A percentile compares a stretch with the other conserved stretches of the same genome.
These are phyloP conservation scores for Metarhizium brunneum DNA, from an alignment of 2,329 filamentous ascomycete species.

Conservation along the genomic window DNA sequence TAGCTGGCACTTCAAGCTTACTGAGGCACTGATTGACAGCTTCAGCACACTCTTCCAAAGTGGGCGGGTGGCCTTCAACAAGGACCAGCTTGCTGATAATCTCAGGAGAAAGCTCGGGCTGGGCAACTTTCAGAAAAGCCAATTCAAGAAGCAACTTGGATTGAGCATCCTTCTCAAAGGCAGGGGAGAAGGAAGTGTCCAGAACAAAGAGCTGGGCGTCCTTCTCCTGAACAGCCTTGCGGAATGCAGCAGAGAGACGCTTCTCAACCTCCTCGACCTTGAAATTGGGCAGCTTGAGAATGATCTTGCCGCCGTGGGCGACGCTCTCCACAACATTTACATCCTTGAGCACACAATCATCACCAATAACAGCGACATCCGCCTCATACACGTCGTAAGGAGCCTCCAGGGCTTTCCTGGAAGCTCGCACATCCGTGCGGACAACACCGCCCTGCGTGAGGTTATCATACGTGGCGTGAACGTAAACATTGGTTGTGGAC, in stretches of 20 bases:
- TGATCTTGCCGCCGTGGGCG: slow-evolving; percentile 60
- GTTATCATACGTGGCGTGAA: slow-evolving; percentile 56
- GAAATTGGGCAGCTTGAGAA: slow-evolving; percentile 67
- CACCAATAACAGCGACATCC: slow-evolving; percentile 68
- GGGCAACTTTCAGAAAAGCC: slow-evolving; percentile 71
- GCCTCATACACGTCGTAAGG: slow-evolving; percentile 74
- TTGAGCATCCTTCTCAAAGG: slow-evolving; percentile 58
- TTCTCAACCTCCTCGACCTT: slow-evolving; percentile 90
- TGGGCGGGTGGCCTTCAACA: slow-evolving; percentile 43
- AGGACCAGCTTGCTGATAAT: slow-evolving; percentile 56
- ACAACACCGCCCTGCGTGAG: slow-evolving; percentile 67
- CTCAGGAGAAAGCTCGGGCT: slow-evolving; percentile 53
- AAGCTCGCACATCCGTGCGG: slow-evolving; percentile 77
- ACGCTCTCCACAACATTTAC: slow-evolving; percentile 65
- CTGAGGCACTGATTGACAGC: slow-evolving; percentile 62
- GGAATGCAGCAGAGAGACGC: slow-evolving; percentile 61
- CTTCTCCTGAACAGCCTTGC: slow-evolving; percentile 63
- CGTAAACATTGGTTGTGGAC: slow-evolving; percentile 52
- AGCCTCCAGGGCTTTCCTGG: slow-evolving; percentile 73
- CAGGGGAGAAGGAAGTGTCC: slow-evolving; percentile 59
- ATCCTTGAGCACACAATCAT: slow-evolving; percentile 70
- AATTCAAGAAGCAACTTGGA: slow-evolving; percentile 65
- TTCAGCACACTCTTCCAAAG: slow-evolving; percentile 49
- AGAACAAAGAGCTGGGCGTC: slow-evolving; percentile 64
- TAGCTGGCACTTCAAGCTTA: slow-evolving; percentile 63